Conservation (phyloP, 768 basidiomycete species). For the Lentinula edodes region DNA sequence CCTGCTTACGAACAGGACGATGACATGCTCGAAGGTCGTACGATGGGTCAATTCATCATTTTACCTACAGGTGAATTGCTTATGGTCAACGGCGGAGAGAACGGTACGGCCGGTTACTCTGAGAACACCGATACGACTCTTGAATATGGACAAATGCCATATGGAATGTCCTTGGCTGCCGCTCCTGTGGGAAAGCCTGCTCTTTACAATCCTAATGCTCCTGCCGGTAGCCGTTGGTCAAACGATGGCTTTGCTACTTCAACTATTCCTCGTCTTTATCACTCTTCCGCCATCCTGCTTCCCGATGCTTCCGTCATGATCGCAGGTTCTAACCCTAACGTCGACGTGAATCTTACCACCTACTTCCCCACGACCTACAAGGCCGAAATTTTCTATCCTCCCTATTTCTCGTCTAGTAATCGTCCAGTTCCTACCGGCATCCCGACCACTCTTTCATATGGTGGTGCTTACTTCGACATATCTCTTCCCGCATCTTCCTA, state of each 20-base stretch:
- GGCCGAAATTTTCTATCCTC: slow-evolving; percentile 88
- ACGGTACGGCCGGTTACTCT: slow-evolving; percentile 88
- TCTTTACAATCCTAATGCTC: slow-evolving; percentile 73
- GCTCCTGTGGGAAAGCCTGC: slow-evolving; percentile 77
- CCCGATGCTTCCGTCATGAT: slow-evolving; percentile 83
- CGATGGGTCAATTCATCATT: slow-evolving; percentile 90
- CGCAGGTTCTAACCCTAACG: slow-evolving; percentile 91
- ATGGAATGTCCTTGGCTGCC: slow-evolving; percentile 67
- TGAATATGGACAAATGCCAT: slow-evolving; percentile 53
- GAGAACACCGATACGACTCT: slow-evolving; percentile 45
- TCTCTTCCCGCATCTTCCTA: slow-evolving; percentile 64
- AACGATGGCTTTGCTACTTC: slow-evolving; percentile 56
- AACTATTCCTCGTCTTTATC: slow-evolving; percentile 78
- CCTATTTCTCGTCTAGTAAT: slow-evolving; percentile 67
- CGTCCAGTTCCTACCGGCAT: slow-evolving; percentile 70
- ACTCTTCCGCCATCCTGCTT: slow-evolving; percentile 83
- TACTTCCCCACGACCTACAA: slow-evolving; percentile 73
- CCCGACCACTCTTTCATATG: slow-evolving; percentile 74
- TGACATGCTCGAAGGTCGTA: slow-evolving; percentile 64
- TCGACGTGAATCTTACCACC: slow-evolving; percentile 65
- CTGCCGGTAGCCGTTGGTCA: slow-evolving; percentile 74
- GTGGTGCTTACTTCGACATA: slow-evolving; percentile 76
- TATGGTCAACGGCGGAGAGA: slow-evolving; percentile 77
- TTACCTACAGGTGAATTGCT: slow-evolving; percentile 77
- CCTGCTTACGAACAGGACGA: slow-evolving; percentile 69